These are phyloP conservation scores for Phytopythium delawarense DNA, from an alignment of 352 stramenopile species.

Conservation along the genomic window DNA sequence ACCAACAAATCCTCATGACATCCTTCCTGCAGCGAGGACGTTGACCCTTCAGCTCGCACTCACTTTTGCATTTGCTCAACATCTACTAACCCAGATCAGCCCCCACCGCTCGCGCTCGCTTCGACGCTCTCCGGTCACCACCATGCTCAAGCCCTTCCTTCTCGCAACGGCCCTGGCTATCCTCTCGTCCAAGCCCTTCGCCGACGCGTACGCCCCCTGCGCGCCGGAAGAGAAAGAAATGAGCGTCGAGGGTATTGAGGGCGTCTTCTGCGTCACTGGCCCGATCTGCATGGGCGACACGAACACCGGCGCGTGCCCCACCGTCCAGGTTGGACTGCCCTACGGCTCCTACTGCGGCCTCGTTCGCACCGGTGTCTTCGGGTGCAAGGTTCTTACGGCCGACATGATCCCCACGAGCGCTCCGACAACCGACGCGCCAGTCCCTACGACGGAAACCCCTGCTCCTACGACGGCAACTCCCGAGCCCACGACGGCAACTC, in stretches of 20 bases:
- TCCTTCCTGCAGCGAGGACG: not conserved
- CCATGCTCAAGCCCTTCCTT: slow-evolving; percentile 26
- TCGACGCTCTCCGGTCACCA: not conserved
- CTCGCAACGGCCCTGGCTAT: slow-evolving; percentile 20
- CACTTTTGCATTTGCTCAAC: slow-evolving; percentile 6
- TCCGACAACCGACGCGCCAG: not conserved
- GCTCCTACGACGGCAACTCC: not conserved
- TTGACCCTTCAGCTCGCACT: not conserved
- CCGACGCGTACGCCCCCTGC: slow-evolving; percentile 12
- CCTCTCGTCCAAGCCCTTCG: slow-evolving; percentile 10
- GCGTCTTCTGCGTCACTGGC: slow-evolving; percentile 36
- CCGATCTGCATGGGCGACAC: slow-evolving; percentile 26
- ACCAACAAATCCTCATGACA: not conserved
- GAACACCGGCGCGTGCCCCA: slow-evolving; percentile 30
- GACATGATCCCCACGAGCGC: slow-evolving; percentile 12
- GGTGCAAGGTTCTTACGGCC: slow-evolving; percentile 32
- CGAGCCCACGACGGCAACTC: not conserved
- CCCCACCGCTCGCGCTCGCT: not conserved
- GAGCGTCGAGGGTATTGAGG: slow-evolving; percentile 35
- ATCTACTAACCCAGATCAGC: not conserved
- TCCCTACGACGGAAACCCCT: not conserved
- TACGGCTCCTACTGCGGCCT: slow-evolving; percentile 39
- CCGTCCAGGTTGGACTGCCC: slow-evolving; percentile 26
- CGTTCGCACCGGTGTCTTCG: slow-evolving; percentile 37
- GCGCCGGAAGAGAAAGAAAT: slow-evolving; percentile 14